Evolutionary conservation across 345 rosid species (phyloP), one percentile per base, ranked within the genome.

Genomic region (Eucalyptus globulus): DNA sequence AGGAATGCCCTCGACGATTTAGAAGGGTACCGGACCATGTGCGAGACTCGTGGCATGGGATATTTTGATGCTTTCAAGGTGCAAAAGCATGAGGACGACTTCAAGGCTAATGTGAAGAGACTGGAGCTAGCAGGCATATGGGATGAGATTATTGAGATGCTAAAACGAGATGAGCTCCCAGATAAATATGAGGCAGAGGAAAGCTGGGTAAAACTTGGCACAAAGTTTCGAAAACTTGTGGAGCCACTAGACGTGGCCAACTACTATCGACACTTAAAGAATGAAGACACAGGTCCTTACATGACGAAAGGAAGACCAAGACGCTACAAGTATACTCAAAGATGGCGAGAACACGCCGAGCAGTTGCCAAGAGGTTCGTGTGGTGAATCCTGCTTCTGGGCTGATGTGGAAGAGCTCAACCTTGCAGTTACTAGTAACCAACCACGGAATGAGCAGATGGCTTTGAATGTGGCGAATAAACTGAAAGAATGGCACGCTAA

Each of bases 181-280:
- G 97, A 96, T n/a, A 89, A 43, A 50, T 97, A 95, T 19, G 98
- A 95, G 89, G 91, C 92, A 9, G 17, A 37, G 15, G 9, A 29
- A 67, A 88, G 44, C 5, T 96, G 97, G 97, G 87, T 94, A 8
- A 2, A 50, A 0, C 93, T 94, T 7, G 95, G 96, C 27, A 96
- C 96, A 16, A 45, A 49, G 54, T 96, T 91, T 91, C 94, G 97
- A 12, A 90, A 88, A 88, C 89, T 93, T 24, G 91, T 93, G 26
- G 99, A 97, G 89, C 98, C 99, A 34, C 91, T 96, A 50, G 99
- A 97, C 85, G 92, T 97, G 6, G 93, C 98, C 44, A 96, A 97
- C 91, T 97, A 96, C 93, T 93, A 97, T 83, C 81, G 98, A 27
- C 98, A 95, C 89, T 49, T 92, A 21, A 96, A 95, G 93, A 95